Percentiles rank a stretch among this genome's conserved stretches.
Evolutionary conservation across 108 stramenopile species (phyloP).

Genomic region (Nannochloropsis gaditana): DNA sequence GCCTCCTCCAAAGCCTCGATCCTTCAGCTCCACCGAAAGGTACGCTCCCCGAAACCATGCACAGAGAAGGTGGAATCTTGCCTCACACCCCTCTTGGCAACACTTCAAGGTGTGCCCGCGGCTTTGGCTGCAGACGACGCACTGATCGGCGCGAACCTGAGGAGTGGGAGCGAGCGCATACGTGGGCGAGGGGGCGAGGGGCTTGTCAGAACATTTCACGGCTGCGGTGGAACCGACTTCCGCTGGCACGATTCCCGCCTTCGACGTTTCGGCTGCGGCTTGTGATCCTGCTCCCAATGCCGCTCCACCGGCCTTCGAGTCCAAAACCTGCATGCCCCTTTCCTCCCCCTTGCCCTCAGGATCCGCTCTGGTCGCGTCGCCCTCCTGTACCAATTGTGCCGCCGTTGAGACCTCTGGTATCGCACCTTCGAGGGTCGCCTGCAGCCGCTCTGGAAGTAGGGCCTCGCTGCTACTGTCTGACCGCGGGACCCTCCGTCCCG

Average conservation of each 20-base stretch:
- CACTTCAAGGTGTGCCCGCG: background rate
- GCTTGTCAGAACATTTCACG: background rate
- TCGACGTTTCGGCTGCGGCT: background rate
- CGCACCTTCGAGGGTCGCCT: too few species aligned
- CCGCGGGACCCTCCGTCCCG: background rate
- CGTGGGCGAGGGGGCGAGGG: background rate
- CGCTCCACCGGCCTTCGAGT: background rate
- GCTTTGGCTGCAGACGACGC: background rate
- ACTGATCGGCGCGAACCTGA: constrained; percentile 11
- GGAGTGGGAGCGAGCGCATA: background rate
- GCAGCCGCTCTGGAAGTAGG: background rate
- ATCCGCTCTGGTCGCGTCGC: background rate
- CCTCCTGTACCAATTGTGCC: too few species aligned
- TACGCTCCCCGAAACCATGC: constrained; percentile 33
- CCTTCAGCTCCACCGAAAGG: background rate
- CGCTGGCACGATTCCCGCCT: background rate
- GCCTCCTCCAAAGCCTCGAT: constrained; percentile 24
- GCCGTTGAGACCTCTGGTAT: too few species aligned
- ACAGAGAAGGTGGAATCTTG: constrained; percentile 30
- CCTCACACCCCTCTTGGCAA: background rate
- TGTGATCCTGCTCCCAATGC: background rate
- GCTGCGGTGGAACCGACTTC: background rate
- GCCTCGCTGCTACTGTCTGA: background rate
- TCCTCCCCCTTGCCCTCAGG: background rate
- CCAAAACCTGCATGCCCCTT: background rate